Base-by-base conservation (phyloP, 768 basidiomycete genomes). In the Phanerochaete sordida region DNA sequence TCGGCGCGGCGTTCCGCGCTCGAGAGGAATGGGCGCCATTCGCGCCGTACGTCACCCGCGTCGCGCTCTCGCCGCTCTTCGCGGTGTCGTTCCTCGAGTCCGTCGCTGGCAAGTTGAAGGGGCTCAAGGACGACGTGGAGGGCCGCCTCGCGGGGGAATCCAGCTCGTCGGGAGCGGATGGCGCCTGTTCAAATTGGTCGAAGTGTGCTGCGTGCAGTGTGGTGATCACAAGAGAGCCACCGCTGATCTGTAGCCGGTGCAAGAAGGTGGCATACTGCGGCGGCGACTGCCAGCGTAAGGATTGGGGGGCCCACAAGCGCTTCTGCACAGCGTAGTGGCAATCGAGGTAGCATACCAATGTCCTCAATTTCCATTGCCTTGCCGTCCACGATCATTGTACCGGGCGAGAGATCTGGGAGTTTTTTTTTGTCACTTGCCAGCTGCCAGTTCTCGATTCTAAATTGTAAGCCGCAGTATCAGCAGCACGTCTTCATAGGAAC, bases 21-120 rank as follows among this genome's bases (percentile, higher is more conserved):
- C 60, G 68, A 0, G 45, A 64, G 16, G 61, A 65, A 13, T 85
- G 81, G 80, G 69, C 70, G 60, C 33, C 55, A 1, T 65, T 85
- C 15, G 75, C 76, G 1, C 75, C 75, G 7, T 78, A 77, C 55
- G 77, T 73, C 15, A 84, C 81, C 1, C 73, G 84, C 11, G 69
- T 77, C 4, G 86, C 82, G 0, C 70, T 87, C 37, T 73, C 78
- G 1, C 85, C 83, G 0, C 68, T 87, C 12, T 86, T 85, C 55
- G 75, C 80, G 0, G 76, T 80, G 16, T 74, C 82, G 6, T 83
- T 79, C 65, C 56, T 83, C 63, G 81, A 84, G 61, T 67, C 66
- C 16, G 65, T 80, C 21, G 52, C 52, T 30, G 43, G 58, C 21
- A 16, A 13, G 2, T 16, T 49, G 7, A 57, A 45, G 24, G 48